These are phyloP conservation scores for Coriaria nepalensis DNA, from an alignment of 306 rosid species.

Conservation along the genomic window DNA sequence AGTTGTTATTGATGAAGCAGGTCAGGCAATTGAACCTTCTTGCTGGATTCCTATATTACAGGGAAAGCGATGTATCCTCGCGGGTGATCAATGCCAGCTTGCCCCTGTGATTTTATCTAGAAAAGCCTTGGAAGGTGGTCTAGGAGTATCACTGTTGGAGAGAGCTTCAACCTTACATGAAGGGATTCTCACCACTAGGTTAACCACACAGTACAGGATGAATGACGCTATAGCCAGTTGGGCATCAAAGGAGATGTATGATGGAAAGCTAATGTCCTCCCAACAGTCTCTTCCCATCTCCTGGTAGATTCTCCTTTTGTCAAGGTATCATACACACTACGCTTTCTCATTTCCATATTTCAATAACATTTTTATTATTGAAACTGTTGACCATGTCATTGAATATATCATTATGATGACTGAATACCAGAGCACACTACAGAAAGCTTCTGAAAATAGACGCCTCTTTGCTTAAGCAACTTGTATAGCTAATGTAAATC, in stretches of 20 bases:
- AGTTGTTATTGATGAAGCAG: slow-evolving; percentile 76
- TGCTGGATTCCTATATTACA: slow-evolving; percentile 73
- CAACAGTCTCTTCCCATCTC: slow-evolving; percentile 56
- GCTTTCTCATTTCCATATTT: slow-evolving; percentile 4
- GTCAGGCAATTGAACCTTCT: slow-evolving; percentile 83
- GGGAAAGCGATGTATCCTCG: slow-evolving; percentile 72
- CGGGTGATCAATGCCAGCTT: slow-evolving; percentile 79
- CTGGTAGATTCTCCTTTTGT: slow-evolving; percentile 72
- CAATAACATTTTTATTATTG: too few relatives aligned
- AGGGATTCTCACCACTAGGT: slow-evolving; percentile 45
- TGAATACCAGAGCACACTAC: too few relatives aligned
- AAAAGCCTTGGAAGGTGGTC: slow-evolving; percentile 72
- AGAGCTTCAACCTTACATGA: slow-evolving; percentile 57
- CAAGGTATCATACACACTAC: slow-evolving; percentile 33
- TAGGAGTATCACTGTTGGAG: slow-evolving; percentile 68
- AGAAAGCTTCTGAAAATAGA: too few relatives aligned
- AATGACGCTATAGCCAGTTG: slow-evolving; percentile 72
- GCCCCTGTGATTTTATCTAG: slow-evolving; percentile 79
- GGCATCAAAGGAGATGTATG: slow-evolving; percentile 88
- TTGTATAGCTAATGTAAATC: too few relatives aligned
- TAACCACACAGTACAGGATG: slow-evolving; percentile 67
- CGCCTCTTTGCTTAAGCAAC: too few relatives aligned
- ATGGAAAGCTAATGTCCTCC: slow-evolving; percentile 55
- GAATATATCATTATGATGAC: too few relatives aligned
- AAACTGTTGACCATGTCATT: too few relatives aligned